Evolutionary conservation across 2,329 filamentous ascomycete genomes (phyloP), one percentile per base, ranked within the genome.

Genomic region (Chaetomiaceae sp.): DNA sequence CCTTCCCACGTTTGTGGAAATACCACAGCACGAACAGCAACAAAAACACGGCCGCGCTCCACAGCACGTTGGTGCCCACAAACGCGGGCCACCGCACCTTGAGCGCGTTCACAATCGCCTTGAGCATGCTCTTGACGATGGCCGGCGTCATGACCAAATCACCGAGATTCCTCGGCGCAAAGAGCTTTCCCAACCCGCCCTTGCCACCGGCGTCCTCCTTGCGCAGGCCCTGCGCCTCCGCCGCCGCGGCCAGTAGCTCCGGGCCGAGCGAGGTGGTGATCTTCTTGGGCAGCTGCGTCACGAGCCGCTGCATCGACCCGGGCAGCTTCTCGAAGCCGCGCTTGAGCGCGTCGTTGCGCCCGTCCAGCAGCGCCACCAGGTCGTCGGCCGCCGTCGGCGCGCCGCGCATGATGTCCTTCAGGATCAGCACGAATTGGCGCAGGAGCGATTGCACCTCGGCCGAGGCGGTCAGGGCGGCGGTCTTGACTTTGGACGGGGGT

Each of bases 1-100:
- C 91, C 36, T 81, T 81, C 32, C 93, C 93, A 44, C 93, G 86
- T 71, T 97, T 97, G 68, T 97, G 85, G 69, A 90, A 97, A 69
- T 97, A 98, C 90, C 91, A 98, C 58, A 97, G 83, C 36, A 95
- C 88, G 62, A 95, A 93, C 47, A 98, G 77, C 14, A 97, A 75
- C 45, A 97, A 73, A 60, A 94, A 95, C 1, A 97, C 70, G 0
- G 88, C 89, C 54, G 97, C 71, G 53, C 87, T 93, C 81, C 94
- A 88, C 14, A 97, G 73, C 15, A 95, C 83, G 65, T 95, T 97
- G 45, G 91, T 90, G 11, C 90, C 90, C 51, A 95, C 79, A 52
- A 96, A 84, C 1, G 89, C 89, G 0, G 93, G 93, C 76, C 94
- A 97, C 37, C 91, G 75, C 50, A 87, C 72, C 67, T 90, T 88